Conservation (phyloP, 2,329 filamentous ascomycete species). For the Fusarium luffae region DNA sequence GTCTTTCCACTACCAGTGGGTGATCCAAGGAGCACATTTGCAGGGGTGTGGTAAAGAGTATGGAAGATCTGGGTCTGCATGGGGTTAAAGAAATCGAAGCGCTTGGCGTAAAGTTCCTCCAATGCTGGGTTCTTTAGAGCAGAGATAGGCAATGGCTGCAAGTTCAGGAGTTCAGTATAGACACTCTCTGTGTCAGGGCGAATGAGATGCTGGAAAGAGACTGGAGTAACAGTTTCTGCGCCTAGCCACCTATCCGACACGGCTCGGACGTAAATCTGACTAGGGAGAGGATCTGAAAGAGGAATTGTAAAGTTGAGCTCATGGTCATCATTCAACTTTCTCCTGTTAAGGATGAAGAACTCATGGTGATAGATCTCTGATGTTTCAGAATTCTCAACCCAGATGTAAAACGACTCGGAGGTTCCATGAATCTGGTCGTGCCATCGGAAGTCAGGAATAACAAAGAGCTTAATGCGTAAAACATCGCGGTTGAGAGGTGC, state of each 20-base stretch:
- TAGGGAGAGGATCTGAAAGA: slow-evolving; percentile 89
- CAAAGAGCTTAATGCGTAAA: slow-evolving; percentile 84
- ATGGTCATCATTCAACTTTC: slow-evolving; percentile 94
- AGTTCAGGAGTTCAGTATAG: slow-evolving; percentile 91
- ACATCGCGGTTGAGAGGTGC: slow-evolving; percentile 96
- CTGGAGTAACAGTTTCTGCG: slow-evolving; percentile 92
- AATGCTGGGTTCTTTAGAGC: slow-evolving; percentile 88
- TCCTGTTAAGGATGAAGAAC: slow-evolving; percentile 91
- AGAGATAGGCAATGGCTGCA: slow-evolving; percentile 88
- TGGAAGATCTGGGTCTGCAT: slow-evolving; percentile 99
- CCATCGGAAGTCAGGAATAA: slow-evolving; percentile 93
- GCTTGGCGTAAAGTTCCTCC: slow-evolving; percentile 87
- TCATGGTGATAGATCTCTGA: slow-evolving; percentile 98
- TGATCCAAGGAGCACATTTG: slow-evolving; percentile 93
- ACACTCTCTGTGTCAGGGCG: slow-evolving; percentile 97
- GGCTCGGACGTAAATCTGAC: slow-evolving; percentile 94
- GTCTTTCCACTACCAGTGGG: slow-evolving; percentile 98
- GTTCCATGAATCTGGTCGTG: slow-evolving; percentile 93
- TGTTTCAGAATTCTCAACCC: slow-evolving; percentile 98
- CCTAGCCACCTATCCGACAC: slow-evolving; percentile 97
- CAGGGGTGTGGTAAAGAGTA: slow-evolving; percentile 89
- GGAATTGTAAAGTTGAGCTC: slow-evolving; percentile 98
- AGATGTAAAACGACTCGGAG: slow-evolving; percentile 97
- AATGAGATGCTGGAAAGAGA: slow-evolving; percentile 98
- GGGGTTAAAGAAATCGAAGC: slow-evolving; percentile 97